These are phyloP conservation scores for Cadophora malorum DNA, from an alignment of 2,329 filamentous ascomycete genomes.

Conservation along the genomic window DNA sequence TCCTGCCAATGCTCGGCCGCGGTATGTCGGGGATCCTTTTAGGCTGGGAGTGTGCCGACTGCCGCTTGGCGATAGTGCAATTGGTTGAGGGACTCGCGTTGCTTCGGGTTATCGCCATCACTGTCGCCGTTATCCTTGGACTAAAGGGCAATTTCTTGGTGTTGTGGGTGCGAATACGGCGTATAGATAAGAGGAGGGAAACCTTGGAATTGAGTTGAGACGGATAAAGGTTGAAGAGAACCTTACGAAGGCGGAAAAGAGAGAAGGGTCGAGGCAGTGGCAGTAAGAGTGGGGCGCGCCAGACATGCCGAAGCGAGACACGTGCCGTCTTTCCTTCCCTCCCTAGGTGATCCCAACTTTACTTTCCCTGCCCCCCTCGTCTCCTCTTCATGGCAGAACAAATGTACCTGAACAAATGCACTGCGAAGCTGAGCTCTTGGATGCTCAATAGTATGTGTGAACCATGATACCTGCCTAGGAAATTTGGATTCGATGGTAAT, in stretches of 20 bases:
- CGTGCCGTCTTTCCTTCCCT: no score
- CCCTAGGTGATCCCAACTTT: no score
- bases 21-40: background rate
- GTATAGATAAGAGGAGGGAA: background rate
- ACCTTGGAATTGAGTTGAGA: background rate
- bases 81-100: background rate
- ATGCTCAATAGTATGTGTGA: no score
- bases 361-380: no score
- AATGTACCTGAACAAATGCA: no score
- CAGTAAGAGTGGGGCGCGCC: no score
- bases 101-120: background rate
- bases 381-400: no score
- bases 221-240: background rate
- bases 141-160: background rate
- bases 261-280: background rate
- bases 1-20: slow-evolving; percentile 14
- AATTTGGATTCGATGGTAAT: no score
- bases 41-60: slow-evolving; percentile 1
- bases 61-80: slow-evolving; percentile 1
- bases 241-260: background rate
- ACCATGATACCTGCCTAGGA: no score
- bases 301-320: no score
- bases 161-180: background rate
- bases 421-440: no score
- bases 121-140: background rate